Conservation (phyloP, 1,284 basidiomycete species). For the Melampsora americana region DNA sequence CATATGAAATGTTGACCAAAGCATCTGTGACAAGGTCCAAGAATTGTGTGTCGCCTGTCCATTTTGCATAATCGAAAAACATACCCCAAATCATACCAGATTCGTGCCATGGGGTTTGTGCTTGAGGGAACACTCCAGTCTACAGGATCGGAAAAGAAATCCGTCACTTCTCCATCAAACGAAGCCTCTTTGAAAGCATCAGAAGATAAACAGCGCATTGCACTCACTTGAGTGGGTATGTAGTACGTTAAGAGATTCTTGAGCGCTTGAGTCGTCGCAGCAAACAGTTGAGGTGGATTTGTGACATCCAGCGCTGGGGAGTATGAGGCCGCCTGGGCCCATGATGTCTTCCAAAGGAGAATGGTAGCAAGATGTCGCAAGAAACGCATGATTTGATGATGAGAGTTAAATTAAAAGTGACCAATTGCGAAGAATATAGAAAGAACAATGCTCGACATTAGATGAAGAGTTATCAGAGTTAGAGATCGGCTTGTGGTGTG, state of each 20-base stretch:
- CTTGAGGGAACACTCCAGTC: conserved; percentile 19
- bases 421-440: too few species aligned
- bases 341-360: neutral
- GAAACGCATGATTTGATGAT: neutral
- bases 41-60: conserved; percentile 33
- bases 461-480: too few species aligned
- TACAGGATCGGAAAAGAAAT: neutral
- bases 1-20: conserved; percentile 17
- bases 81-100: conserved; percentile 37
- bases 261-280: conserved; percentile 6
- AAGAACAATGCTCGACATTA: too few species aligned
- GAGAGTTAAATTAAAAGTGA: too few species aligned
- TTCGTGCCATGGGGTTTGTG: conserved; percentile 40
- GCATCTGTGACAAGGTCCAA: conserved; percentile 13
- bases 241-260: conserved; percentile 14
- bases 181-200: neutral
- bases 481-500: too few species aligned
- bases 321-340: conserved; percentile 21
- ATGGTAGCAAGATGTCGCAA: neutral
- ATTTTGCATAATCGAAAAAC: conserved; percentile 35
- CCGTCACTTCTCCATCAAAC: neutral
- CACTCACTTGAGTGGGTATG: conserved; percentile 1
- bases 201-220: neutral
- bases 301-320: conserved; percentile 1
- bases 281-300: neutral